phyloP scores from a whole-genome alignment of 768 basidiomycete genomes.

The Cyathus striatus region DNA sequence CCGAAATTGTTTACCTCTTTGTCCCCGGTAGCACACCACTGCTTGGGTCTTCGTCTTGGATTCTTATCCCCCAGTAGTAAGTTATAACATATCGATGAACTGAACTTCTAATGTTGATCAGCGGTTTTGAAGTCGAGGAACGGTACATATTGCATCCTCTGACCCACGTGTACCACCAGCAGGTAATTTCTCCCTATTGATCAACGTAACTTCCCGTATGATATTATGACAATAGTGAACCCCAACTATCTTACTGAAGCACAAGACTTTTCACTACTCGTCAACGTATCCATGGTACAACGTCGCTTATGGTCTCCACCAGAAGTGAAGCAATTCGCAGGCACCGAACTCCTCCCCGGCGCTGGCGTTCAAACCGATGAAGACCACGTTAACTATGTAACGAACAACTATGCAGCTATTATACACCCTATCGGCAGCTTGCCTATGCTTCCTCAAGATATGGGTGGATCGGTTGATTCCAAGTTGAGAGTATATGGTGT shows the following conservation, averaged over 20 bases:
- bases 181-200: neutral
- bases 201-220: neutral
- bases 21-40: neutral
- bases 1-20: neutral
- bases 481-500: slow-evolving; percentile 1
- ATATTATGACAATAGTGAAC: neutral
- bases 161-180: neutral
- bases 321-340: neutral
- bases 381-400: neutral
- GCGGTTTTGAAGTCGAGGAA: neutral
- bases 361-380: neutral
- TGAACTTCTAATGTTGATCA: neutral
- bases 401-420: neutral
- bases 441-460: neutral
- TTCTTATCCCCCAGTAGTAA: neutral
- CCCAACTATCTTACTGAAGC: neutral
- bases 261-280: neutral
- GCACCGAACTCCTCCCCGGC: neutral
- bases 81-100: neutral
- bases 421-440: neutral
- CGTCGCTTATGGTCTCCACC: neutral
- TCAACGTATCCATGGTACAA: neutral
- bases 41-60: neutral
- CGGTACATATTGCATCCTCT: neutral
- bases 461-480: neutral